These are phyloP conservation scores for Cercospora brassicicola DNA, from an alignment of 2,329 filamentous ascomycete species.

Conservation along the genomic window DNA sequence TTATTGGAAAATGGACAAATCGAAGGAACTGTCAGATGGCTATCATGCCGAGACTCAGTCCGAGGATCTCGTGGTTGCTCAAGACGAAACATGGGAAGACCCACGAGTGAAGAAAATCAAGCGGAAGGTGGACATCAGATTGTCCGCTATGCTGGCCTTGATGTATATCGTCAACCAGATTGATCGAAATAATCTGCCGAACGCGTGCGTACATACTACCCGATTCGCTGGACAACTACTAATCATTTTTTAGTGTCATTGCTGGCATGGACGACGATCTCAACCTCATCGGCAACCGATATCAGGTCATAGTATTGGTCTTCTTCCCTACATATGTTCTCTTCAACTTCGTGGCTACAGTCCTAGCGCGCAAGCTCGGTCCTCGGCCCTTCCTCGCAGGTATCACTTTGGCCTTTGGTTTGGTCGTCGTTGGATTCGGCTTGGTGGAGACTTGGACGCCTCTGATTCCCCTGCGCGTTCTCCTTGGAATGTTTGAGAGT, in stretches of 20 bases:
- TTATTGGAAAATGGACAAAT: not conserved
- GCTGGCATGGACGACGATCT: constrained; percentile 51
- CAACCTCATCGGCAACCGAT: constrained; percentile 46
- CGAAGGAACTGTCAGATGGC: not conserved
- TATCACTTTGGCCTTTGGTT: constrained; percentile 50
- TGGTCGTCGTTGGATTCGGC: constrained; percentile 9
- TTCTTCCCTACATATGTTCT: constrained; percentile 53
- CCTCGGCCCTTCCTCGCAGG: constrained; percentile 55
- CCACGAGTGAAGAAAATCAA: constrained; percentile 16
- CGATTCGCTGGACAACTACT: not conserved
- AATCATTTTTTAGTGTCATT: not conserved
- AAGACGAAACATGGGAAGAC: constrained; percentile 9
- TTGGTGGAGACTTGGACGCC: constrained; percentile 29
- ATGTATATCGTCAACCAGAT: constrained; percentile 19
- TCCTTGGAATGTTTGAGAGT: constrained; percentile 40
- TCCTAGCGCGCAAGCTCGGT: constrained; percentile 49
- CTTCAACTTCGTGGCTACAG: constrained; percentile 55
- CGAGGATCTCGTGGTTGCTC: not conserved
- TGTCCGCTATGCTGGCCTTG: constrained; percentile 9
- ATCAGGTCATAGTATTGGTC: constrained; percentile 12
- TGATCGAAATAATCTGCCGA: constrained; percentile 16
- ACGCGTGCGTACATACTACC: constrained; percentile 6
- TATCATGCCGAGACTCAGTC: not conserved
- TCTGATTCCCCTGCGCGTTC: constrained; percentile 40
- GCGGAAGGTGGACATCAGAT: constrained; percentile 13